Evolutionary conservation across 345 rosid species (phyloP).

Genomic region (Conringia planisiliqua): DNA sequence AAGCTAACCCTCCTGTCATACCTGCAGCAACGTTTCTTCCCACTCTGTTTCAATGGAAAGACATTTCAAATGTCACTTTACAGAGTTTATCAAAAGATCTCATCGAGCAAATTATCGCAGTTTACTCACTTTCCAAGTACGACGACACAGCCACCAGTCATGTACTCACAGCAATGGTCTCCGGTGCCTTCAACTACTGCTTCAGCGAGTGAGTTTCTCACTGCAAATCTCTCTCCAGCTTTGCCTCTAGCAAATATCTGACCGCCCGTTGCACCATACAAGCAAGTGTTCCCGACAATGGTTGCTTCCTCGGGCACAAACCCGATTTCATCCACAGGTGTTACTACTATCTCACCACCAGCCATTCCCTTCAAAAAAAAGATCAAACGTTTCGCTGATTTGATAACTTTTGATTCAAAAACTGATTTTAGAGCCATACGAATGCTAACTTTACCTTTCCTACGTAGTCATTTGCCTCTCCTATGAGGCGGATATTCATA

Average conservation of each 20-base stretch:
- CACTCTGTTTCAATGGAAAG: slow-evolving; percentile 53
- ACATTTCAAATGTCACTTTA: background rate
- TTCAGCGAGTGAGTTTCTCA: slow-evolving; percentile 93
- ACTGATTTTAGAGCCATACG: background rate
- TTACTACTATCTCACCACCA: slow-evolving; percentile 92
- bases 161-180: slow-evolving; percentile 96
- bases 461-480: slow-evolving; percentile 97
- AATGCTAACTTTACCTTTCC: slow-evolving; percentile 66
- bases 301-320: slow-evolving; percentile 91
- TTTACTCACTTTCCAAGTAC: slow-evolving; percentile 91
- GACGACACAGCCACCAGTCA: slow-evolving; percentile 98
- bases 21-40: slow-evolving; percentile 99
- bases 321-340: slow-evolving; percentile 71
- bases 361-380: slow-evolving; percentile 80
- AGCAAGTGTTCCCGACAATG: slow-evolving; percentile 93
- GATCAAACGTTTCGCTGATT: slow-evolving; percentile 5
- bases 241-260: slow-evolving; percentile 92
- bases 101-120: background rate
- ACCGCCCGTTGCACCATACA: slow-evolving; percentile 98
- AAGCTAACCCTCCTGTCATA: slow-evolving; percentile 98
- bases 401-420: background rate
- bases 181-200: slow-evolving; percentile 99
- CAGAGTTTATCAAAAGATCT: background rate
- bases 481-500: slow-evolving; percentile 82
- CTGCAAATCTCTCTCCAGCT: slow-evolving; percentile 99